Evolutionary conservation across 106 monocot genomes (phyloP), one percentile per base, ranked within the genome.

Genomic region (Ottelia alismoides): DNA sequence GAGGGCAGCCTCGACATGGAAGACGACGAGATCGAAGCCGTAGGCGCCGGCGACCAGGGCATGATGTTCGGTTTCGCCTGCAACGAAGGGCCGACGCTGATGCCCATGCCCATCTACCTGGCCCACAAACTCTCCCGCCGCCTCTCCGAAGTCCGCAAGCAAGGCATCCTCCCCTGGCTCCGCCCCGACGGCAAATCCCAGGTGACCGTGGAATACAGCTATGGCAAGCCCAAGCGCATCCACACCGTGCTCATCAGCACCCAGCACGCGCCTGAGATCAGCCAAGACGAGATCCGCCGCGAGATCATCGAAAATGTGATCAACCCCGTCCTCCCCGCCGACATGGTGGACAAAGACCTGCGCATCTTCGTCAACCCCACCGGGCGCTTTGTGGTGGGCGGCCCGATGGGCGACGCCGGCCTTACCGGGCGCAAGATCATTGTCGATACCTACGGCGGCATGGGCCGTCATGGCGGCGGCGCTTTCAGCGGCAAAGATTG

Each of bases 401-500:
- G 57, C 11, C 35, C 35, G 0, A 47, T 45, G 60, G 60, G 60
- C 1, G 60, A 45, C 27, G 47, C 45, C 27, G 60, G 60, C n/a
- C n/a, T n/a, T n/a, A n/a, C n/a, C 12, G 60, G 60, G 4, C 47
- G n/a, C n/a, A n/a, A n/a, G n/a, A n/a, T n/a, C n/a, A n/a, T n/a
- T n/a, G n/a, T n/a, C n/a, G n/a, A n/a, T n/a, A n/a, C n/a, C n/a
- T n/a, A n/a, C n/a, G n/a, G n/a, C n/a, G n/a, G n/a, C n/a, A n/a
- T n/a, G n/a, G n/a, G n/a, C n/a, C n/a, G n/a, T n/a, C n/a, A n/a
- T n/a, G n/a, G n/a, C n/a, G n/a, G n/a, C n/a, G n/a, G 60, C 19
- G 60, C 60, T 27, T 60, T 60, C 60, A 47, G 47, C 5, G 60
- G 60, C 45, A 60, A 60, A 47, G 60, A 60, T n/a, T 47, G 47